Percentiles rank a stretch among this genome's conserved stretches.
phyloP scores from a whole-genome alignment of 2,329 filamentous ascomycete species.

The Beauveria scarabaeidicola region DNA sequence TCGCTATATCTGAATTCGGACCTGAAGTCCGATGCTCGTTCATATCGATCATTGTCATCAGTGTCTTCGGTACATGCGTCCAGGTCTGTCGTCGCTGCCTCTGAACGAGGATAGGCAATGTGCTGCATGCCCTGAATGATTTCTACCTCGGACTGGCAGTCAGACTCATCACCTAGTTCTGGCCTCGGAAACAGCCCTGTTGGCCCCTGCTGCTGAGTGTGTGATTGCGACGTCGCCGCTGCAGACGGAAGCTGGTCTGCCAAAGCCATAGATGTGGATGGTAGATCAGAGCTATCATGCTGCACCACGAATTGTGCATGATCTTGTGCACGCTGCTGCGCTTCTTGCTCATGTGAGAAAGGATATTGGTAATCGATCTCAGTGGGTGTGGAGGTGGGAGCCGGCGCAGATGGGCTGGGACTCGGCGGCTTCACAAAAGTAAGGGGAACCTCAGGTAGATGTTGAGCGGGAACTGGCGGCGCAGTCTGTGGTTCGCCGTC shows the following conservation, averaged over 20 bases:
- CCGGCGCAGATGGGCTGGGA: conserved; percentile 16
- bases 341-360: conserved; percentile 36
- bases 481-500: conserved; percentile 64
- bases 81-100: conserved; percentile 26
- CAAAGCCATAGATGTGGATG: not conserved
- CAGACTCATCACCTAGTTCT: conserved; percentile 29
- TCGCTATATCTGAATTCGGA: conserved; percentile 23
- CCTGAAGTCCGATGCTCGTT: conserved; percentile 21
- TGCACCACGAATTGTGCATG: not conserved
- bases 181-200: conserved; percentile 27
- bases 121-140: conserved; percentile 17
- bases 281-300: not conserved
- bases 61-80: conserved; percentile 29
- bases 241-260: not conserved
- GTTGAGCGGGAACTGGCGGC: conserved; percentile 30
- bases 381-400: conserved; percentile 16
- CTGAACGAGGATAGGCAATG: conserved; percentile 20
- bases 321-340: conserved; percentile 12
- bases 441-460: conserved; percentile 19
- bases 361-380: conserved; percentile 41
- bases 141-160: conserved; percentile 30
- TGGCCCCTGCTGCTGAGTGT: not conserved
- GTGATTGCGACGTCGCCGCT: not conserved
- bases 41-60: conserved; percentile 23
- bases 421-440: conserved; percentile 22